These are phyloP conservation scores for Trebouxia gelatinosa DNA, from an alignment of 163 green algal species.

Conservation along the genomic window DNA sequence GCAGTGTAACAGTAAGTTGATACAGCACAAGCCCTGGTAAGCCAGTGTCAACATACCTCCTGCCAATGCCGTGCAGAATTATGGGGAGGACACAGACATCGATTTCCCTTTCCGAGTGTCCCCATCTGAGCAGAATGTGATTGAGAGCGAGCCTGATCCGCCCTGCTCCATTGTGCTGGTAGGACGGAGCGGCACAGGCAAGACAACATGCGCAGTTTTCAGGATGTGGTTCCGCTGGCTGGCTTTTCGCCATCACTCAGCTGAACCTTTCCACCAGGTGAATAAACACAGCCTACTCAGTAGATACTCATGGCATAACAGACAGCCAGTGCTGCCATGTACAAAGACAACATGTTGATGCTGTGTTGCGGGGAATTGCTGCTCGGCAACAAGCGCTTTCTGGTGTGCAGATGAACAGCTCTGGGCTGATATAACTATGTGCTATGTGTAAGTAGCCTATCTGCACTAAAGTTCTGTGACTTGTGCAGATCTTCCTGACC, in stretches of 20 bases:
- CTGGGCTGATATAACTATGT: too few species aligned
- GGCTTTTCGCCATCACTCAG: slow-evolving; percentile 35
- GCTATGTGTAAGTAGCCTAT: too few species aligned
- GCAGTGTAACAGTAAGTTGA: neutral
- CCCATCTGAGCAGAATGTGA: slow-evolving; percentile 67
- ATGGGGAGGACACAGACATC: slow-evolving; percentile 42
- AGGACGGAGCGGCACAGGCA: slow-evolving; percentile 56
- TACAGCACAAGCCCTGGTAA: too few species aligned
- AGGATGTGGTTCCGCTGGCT: slow-evolving; percentile 63
- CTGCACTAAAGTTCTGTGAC: neutral
- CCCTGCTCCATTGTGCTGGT: slow-evolving; percentile 67
- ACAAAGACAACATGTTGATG: too few species aligned
- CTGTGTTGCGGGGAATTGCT: too few species aligned
- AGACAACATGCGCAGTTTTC: slow-evolving; percentile 70
- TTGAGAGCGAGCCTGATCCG: slow-evolving; percentile 51
- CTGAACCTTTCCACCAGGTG: slow-evolving; percentile 42
- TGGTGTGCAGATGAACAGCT: too few species aligned
- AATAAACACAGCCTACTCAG: too few species aligned
- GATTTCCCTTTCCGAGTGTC: slow-evolving; percentile 69
- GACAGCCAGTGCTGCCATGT: too few species aligned
- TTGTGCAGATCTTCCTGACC: slow-evolving; percentile 69
- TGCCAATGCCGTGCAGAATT: neutral
- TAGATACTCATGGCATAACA: too few species aligned
- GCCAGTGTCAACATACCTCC: neutral
- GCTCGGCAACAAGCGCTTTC: too few species aligned